These are phyloP conservation scores for Zancudomyces culisetae DNA, from an alignment of 371 early-diverging fungal genomes.

Conservation along the genomic window DNA sequence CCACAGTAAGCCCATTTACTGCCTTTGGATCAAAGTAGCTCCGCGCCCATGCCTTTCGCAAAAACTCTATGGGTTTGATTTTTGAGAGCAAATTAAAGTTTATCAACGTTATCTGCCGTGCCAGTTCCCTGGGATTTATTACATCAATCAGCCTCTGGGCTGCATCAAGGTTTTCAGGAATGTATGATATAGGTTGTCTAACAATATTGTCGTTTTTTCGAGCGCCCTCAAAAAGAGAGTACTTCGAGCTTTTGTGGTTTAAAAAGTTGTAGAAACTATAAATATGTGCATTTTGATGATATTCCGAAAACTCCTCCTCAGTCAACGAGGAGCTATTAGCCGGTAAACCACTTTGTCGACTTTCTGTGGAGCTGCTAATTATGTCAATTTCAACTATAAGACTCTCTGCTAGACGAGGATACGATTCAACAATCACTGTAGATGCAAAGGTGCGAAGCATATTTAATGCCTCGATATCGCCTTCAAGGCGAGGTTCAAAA, in stretches of 20 bases:
- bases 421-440: constrained; percentile 48
- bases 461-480: constrained; percentile 34
- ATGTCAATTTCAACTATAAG: constrained; percentile 46
- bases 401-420: constrained; percentile 47
- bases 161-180: constrained; percentile 35
- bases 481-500: constrained; percentile 59
- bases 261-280: neutral
- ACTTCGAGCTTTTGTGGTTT: neutral
- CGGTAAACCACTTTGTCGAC: constrained; percentile 4
- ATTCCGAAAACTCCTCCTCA: neutral
- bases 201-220: constrained; percentile 38
- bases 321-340: neutral
- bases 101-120: constrained; percentile 79
- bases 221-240: constrained; percentile 13
- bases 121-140: constrained; percentile 78
- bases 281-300: neutral
- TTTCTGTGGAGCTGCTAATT: constrained; percentile 35
- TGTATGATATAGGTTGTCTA: constrained; percentile 36
- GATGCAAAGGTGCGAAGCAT: constrained; percentile 56
- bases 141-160: constrained; percentile 50
- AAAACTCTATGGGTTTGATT: constrained; percentile 67
- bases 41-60: constrained; percentile 75
- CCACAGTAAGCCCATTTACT: constrained; percentile 29
- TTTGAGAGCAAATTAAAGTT: constrained; percentile 58
- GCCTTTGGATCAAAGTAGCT: constrained; percentile 31